Conservation (phyloP, 1,139 yeast species). For the Blastobotrys petasosporus region DNA sequence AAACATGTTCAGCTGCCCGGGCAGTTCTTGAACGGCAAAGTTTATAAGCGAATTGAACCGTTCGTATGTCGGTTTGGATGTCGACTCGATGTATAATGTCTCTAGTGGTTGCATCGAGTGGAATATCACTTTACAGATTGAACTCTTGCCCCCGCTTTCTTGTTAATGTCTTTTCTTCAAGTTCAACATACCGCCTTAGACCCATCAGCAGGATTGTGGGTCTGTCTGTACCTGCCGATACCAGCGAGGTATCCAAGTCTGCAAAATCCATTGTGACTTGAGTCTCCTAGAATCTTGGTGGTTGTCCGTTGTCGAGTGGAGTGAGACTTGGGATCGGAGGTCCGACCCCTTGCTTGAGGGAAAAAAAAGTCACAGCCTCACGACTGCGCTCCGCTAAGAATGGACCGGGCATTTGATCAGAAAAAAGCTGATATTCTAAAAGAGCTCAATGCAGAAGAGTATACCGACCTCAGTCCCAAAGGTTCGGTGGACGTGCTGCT, state of each 20-base stretch:
- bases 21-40: constrained; percentile 89
- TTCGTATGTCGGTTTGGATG: constrained; percentile 71
- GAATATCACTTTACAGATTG: constrained; percentile 90
- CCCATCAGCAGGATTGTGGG: constrained; percentile 65
- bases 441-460: constrained; percentile 29
- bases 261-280: constrained; percentile 13
- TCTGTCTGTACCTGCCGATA: constrained; percentile 19
- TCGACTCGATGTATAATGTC: constrained; percentile 82
- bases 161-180: too few relatives aligned
- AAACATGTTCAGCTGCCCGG: constrained; percentile 87
- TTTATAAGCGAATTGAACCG: constrained; percentile 62
- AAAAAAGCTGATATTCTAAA: constrained; percentile 55
- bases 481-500: constrained; percentile 73
- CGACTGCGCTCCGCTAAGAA: constrained; percentile 1
- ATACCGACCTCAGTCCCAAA: constrained; percentile 73
- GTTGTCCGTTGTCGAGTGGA: too few relatives aligned
- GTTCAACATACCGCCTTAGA: constrained; percentile 43
- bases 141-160: constrained; percentile 61
- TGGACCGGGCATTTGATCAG: constrained; percentile 46
- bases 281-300: neutral
- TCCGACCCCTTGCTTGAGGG: neutral
- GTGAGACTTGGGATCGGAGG: neutral
- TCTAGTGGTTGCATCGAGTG: constrained; percentile 96
- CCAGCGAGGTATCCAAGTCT: constrained; percentile 21
- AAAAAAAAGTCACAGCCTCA: constrained; percentile 1